A percentile compares a stretch with the other conserved stretches of the same genome.
Conservation (phyloP, 768 basidiomycete species). For the Lactifluus pinguis region DNA sequence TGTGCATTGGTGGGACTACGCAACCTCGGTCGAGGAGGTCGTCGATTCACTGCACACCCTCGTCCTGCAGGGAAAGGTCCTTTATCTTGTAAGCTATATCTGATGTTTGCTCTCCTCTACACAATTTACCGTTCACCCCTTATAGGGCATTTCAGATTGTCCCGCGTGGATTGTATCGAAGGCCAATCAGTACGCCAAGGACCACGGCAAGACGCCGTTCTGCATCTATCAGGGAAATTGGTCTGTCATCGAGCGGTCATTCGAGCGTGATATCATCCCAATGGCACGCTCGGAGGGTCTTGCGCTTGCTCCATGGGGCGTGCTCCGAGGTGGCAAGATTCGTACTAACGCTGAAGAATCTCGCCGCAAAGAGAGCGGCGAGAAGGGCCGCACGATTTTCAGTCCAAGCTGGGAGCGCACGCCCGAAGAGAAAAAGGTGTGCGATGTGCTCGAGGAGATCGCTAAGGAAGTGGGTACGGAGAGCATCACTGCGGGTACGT, state of each 20-base stretch:
- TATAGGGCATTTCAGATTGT: slow-evolving; percentile 20
- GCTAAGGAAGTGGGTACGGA: slow-evolving; percentile 31
- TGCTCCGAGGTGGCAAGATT: slow-evolving; percentile 33
- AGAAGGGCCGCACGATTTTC: slow-evolving; percentile 27
- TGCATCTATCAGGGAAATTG: slow-evolving; percentile 30
- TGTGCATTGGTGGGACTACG: slow-evolving; percentile 44
- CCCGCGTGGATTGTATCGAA: slow-evolving; percentile 33
- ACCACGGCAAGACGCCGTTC: slow-evolving; percentile 31
- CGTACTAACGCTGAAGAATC: slow-evolving; percentile 32
- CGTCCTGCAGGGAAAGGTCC: slow-evolving; percentile 41
- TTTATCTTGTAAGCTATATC: slow-evolving; percentile 22
- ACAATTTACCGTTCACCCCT: background rate
- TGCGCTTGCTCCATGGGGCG: slow-evolving; percentile 36
- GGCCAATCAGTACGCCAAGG: slow-evolving; percentile 33
- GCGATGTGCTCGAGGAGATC: slow-evolving; percentile 31
- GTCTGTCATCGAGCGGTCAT: slow-evolving; percentile 29
- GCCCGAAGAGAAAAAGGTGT: slow-evolving; percentile 28
- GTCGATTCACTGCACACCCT: slow-evolving; percentile 47
- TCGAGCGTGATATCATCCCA: slow-evolving; percentile 34
- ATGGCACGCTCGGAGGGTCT: slow-evolving; percentile 30
- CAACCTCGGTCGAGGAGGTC: slow-evolving; percentile 45
- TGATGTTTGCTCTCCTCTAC: background rate
- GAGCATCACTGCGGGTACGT: slow-evolving; percentile 21
- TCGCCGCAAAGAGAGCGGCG: slow-evolving; percentile 24
- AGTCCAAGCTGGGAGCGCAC: slow-evolving; percentile 28